Base-by-base conservation (phyloP, 139 green algal genomes). In the Chlamydomonas schloesseri region DNA sequence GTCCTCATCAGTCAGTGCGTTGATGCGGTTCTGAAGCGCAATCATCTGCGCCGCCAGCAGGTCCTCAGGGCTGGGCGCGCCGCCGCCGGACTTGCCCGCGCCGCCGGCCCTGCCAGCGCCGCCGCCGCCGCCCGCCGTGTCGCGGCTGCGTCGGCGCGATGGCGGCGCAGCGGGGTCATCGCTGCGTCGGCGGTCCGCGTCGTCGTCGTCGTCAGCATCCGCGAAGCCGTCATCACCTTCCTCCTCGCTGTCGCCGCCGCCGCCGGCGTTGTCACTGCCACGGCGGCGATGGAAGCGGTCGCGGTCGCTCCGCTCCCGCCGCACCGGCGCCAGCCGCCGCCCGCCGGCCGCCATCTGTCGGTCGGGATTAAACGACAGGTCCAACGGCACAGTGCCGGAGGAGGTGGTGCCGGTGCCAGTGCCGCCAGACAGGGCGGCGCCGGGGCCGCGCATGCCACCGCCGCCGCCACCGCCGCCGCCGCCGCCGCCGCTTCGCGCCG, bases 1-100 rank as follows among this genome's bases (percentile, higher is more conserved):
- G 33, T 86, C 80, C 33, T 86, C 80, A 31, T 86, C 80, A 3
- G 80, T 76, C 1, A 86, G 68, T 13, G 80, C 80, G 47, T 86
- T 86, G 53, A 86, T 86, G n/a, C 42, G 80, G 23, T 78, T 71
- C 34, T 86, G 80, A 0, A 86, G 67, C 68, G 67, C 80, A 33
- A 86, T 86, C 80, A 86, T 86, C 53, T 86, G 67, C 4, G 80
- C 80, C 3, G 80, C 68, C 33, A 86, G 50, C 5, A 50, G 46
- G n/a, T 84, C 78, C 78, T 84, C 78, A 0, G 78, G 78, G 11
- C 60, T 58, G 0, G 36, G 34, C 69, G 31, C 15, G 9, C 9
- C n/a, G 10, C 14, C 31, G 67, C 2, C 67, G 17, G 62, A 5
- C 18, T 70, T 20, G 62, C 4, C 55, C 55, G 6, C 10, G 55